phyloP scores from a whole-genome alignment of 2,329 filamentous ascomycete genomes.

The Colletotrichum sp. region DNA sequence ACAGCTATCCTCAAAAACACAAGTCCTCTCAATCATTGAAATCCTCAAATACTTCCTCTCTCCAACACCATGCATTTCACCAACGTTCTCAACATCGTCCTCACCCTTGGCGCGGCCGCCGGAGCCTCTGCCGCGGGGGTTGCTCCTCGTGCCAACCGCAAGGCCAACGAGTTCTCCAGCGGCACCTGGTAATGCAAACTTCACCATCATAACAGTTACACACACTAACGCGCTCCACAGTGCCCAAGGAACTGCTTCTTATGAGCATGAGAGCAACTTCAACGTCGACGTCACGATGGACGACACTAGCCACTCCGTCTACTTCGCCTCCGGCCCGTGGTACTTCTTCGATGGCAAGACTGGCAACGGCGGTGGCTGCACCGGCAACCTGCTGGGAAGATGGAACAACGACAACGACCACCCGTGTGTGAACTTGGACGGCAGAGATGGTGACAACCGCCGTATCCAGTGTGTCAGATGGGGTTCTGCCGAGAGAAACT shows the following conservation, averaged over 20 bases:
- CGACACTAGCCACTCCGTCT: conserved; percentile 4
- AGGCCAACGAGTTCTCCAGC: background rate
- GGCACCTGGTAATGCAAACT: background rate
- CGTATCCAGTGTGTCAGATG: background rate
- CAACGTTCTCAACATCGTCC: background rate
- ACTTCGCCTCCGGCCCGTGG: conserved; percentile 7
- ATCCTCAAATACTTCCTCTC: background rate
- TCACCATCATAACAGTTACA: accelerated
- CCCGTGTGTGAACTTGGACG: background rate
- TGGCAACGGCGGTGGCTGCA: background rate
- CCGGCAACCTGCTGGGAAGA: background rate
- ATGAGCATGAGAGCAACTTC: conserved; percentile 7
- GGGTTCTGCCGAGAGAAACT: background rate
- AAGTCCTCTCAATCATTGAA: background rate
- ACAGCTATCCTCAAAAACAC: background rate
- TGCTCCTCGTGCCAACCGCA: background rate
- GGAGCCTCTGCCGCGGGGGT: background rate
- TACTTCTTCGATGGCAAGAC: background rate
- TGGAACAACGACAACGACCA: background rate
- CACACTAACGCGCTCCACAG: background rate
- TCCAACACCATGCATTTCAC: background rate
- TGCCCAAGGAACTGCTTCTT: background rate
- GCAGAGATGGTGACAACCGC: background rate
- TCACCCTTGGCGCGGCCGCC: background rate
- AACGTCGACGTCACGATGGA: conserved; percentile 4